phyloP scores from a whole-genome alignment of 75 land plant genomes.

The Picea glauca region DNA sequence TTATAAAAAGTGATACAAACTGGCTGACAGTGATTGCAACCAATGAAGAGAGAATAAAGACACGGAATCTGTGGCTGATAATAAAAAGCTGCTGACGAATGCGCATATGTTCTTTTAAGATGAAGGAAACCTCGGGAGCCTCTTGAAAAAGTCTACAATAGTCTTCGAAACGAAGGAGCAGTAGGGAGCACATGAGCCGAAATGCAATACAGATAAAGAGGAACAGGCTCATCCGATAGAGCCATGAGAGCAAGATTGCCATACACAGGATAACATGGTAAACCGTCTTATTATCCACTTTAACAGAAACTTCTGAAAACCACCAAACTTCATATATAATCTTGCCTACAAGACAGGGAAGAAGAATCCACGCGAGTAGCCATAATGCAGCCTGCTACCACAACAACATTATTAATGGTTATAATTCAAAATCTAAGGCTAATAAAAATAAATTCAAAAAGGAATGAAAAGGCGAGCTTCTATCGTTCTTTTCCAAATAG shows the following conservation, averaged over 20 bases:
- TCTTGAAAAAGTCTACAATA: slow-evolving; percentile 56
- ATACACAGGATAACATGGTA: slow-evolving; percentile 36
- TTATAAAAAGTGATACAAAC: slow-evolving; percentile 47
- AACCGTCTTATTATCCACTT: slow-evolving; percentile 31
- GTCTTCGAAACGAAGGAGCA: slow-evolving; percentile 60
- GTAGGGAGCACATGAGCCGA: slow-evolving; percentile 69
- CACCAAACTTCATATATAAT: slow-evolving; percentile 71
- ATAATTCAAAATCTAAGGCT: background rate
- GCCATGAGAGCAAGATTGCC: slow-evolving; percentile 58
- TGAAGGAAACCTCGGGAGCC: slow-evolving; percentile 49
- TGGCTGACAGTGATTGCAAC: slow-evolving; percentile 67
- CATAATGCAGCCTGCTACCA: slow-evolving; percentile 62
- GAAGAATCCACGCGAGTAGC: slow-evolving; percentile 44
- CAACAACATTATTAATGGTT: slow-evolving; percentile 9
- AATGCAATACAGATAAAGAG: slow-evolving; percentile 69
- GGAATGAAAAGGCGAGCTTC: background rate
- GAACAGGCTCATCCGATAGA: slow-evolving; percentile 66
- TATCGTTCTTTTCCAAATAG: background rate
- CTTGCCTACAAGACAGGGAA: slow-evolving; percentile 56
- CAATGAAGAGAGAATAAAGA: slow-evolving; percentile 54
- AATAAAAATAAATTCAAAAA: background rate
- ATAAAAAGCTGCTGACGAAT: slow-evolving; percentile 52
- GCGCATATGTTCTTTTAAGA: slow-evolving; percentile 58
- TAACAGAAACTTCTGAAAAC: slow-evolving; percentile 45
- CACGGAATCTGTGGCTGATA: slow-evolving; percentile 79